Evolutionary conservation across 1,284 basidiomycete genomes (phyloP).

Genomic region (Thecaphora frezii): DNA sequence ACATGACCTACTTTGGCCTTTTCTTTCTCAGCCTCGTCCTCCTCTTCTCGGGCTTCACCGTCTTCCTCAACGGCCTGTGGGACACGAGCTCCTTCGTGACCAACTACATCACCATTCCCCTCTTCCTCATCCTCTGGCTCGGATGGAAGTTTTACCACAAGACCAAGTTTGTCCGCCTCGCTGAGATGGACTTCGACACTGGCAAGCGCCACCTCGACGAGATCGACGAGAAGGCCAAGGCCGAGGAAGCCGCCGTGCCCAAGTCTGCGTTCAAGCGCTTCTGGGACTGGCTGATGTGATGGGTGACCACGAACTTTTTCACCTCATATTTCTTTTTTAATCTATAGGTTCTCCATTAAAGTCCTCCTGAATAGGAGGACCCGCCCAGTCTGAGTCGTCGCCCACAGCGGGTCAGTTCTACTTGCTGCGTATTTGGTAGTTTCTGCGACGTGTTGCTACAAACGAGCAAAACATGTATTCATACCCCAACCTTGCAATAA

Average conservation of each 20-base stretch:
- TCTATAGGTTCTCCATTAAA: too few relatives aligned
- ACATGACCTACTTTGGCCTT: constrained; percentile 41
- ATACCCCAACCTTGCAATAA: too few relatives aligned
- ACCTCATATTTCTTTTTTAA: too few relatives aligned
- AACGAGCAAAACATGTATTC: too few relatives aligned
- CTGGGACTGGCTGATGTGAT: constrained; percentile 34
- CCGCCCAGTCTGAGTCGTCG: too few relatives aligned
- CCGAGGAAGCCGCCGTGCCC: background rate
- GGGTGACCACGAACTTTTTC: too few relatives aligned
- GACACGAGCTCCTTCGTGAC: constrained; percentile 72
- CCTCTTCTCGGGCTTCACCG: constrained; percentile 60
- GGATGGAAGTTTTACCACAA: constrained; percentile 65
- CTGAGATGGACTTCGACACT: constrained; percentile 65
- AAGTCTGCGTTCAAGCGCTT: constrained; percentile 12
- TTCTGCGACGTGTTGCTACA: too few relatives aligned
- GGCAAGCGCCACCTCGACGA: constrained; percentile 57
- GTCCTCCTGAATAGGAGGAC: too few relatives aligned
- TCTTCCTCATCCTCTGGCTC: constrained; percentile 77
- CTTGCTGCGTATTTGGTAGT: too few relatives aligned
- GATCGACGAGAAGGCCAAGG: constrained; percentile 25
- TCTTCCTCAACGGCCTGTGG: constrained; percentile 51
- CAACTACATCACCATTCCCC: constrained; percentile 72
- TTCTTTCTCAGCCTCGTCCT: constrained; percentile 35
- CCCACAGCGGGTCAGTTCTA: too few relatives aligned
- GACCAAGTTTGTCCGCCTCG: constrained; percentile 55